These are phyloP conservation scores for Asterella californica DNA, from an alignment of 225 moss, liverwort and hornwort species.

Conservation along the genomic window DNA sequence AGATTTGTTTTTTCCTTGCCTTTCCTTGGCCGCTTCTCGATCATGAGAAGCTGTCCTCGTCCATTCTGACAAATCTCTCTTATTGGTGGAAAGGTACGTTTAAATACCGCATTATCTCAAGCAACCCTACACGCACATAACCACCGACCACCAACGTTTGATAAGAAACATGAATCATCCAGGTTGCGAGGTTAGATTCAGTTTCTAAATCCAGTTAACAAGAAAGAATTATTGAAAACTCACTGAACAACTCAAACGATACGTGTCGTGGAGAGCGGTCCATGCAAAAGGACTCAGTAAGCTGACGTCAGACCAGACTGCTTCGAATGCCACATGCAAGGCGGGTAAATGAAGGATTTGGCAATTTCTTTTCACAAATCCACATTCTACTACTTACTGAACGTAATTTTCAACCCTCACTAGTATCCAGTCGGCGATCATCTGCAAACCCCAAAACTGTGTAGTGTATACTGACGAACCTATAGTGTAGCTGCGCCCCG, in stretches of 20 bases:
- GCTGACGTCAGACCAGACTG: neutral
- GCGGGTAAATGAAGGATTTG: neutral
- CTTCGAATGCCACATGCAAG: neutral
- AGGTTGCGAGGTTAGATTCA: no score
- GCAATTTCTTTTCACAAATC: neutral
- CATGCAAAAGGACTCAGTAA: neutral
- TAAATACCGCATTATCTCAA: slow-evolving; percentile 24
- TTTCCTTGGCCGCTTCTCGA: neutral
- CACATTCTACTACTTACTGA: neutral
- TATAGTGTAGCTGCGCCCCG: neutral
- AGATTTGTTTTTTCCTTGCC: neutral
- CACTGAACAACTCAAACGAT: no score
- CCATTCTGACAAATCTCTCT: neutral
- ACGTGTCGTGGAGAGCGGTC: no score
- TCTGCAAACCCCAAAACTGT: neutral
- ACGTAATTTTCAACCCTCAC: neutral
- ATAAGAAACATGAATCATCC: neutral
- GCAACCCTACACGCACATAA: slow-evolving; percentile 35
- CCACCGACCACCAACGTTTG: slow-evolving; percentile 18
- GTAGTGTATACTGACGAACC: neutral
- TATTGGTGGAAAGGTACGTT: slow-evolving; percentile 3
- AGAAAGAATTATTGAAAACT: no score
- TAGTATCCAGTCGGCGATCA: neutral
- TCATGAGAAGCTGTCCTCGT: neutral
- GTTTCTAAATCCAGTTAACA: no score